Percentiles rank a stretch among this genome's conserved stretches.
Conservation (phyloP, 345 rosid genomes). For the Brassica incana region DNA sequence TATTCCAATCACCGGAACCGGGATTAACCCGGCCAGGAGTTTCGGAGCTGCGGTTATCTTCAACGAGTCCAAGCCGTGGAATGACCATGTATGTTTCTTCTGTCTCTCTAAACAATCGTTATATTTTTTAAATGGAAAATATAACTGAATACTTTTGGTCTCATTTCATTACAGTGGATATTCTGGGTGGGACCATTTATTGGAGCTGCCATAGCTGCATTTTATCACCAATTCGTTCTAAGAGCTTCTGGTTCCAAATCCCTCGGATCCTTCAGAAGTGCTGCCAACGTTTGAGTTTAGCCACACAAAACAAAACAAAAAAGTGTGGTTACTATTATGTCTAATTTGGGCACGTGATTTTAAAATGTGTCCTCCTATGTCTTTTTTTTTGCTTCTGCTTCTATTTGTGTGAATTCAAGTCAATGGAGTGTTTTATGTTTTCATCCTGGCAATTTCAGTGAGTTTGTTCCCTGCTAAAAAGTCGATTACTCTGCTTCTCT, state of each 20-base stretch:
- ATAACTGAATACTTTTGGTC: neutral
- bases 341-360: neutral
- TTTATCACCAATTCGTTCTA: slow-evolving; percentile 75
- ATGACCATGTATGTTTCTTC: slow-evolving; percentile 49
- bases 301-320: neutral
- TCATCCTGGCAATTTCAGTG: neutral
- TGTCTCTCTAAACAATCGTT: neutral
- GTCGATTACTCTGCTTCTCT: neutral
- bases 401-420: slow-evolving; percentile 1
- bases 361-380: neutral
- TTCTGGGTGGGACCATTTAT: slow-evolving; percentile 88
- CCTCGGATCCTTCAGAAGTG: slow-evolving; percentile 87
- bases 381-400: neutral
- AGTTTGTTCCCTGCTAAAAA: neutral
- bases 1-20: slow-evolving; percentile 72
- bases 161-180: slow-evolving; percentile 55
- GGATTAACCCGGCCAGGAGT: slow-evolving; percentile 73
- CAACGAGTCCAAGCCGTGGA: slow-evolving; percentile 54
- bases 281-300: slow-evolving; percentile 38
- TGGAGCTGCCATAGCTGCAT: slow-evolving; percentile 83
- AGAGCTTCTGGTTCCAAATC: slow-evolving; percentile 82
- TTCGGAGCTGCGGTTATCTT: slow-evolving; percentile 64
- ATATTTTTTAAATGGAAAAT: neutral
- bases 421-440: neutral
- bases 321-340: slow-evolving; percentile 1